A percentile compares a stretch with the other conserved stretches of the same genome.
Evolutionary conservation across 2,329 filamentous ascomycete species (phyloP).

Genomic region (Magnaporthiopsis incrustans): DNA sequence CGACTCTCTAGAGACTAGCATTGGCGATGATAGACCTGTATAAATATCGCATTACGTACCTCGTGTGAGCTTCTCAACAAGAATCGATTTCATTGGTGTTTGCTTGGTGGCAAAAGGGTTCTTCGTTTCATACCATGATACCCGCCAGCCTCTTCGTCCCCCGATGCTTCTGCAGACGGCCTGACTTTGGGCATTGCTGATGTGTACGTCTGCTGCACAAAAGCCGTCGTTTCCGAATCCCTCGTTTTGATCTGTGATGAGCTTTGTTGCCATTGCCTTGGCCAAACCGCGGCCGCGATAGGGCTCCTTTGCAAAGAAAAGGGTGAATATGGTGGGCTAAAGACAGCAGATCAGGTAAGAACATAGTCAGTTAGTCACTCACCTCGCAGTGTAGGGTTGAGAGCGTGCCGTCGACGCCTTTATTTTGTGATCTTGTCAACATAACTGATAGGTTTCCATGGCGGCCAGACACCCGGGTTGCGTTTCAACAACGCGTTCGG

Average conservation of each 20-base stretch:
- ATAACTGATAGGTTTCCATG: not conserved
- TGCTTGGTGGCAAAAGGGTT: not conserved
- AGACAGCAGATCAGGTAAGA: too few relatives aligned
- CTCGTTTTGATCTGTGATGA: constrained; percentile 43
- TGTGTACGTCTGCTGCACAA: constrained; percentile 56
- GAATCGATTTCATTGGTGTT: too few relatives aligned
- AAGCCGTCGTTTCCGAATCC: constrained; percentile 39
- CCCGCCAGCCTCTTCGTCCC: constrained; percentile 45
- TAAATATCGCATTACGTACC: not conserved
- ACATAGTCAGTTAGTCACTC: constrained; percentile 20
- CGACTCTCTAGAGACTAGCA: constrained; percentile 12
- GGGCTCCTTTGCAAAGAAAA: constrained; percentile 22
- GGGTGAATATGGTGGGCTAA: too few relatives aligned
- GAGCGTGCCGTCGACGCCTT: constrained; percentile 54
- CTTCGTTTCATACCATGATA: constrained; percentile 42
- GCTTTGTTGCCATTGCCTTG: constrained; percentile 49
- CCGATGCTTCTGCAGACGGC: constrained; percentile 55
- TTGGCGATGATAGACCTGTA: constrained; percentile 15
- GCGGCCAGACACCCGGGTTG: not conserved
- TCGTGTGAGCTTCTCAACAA: not conserved
- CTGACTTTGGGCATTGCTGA: constrained; percentile 51
- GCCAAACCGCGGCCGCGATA: constrained; percentile 57
- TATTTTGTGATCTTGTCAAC: not conserved
- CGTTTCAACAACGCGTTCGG: not conserved
- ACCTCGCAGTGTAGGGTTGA: constrained; percentile 51